Evolutionary conservation across 805 yeast species (phyloP), one percentile per base, ranked within the genome.

Genomic region (Helenozyma rhizophorensis): DNA sequence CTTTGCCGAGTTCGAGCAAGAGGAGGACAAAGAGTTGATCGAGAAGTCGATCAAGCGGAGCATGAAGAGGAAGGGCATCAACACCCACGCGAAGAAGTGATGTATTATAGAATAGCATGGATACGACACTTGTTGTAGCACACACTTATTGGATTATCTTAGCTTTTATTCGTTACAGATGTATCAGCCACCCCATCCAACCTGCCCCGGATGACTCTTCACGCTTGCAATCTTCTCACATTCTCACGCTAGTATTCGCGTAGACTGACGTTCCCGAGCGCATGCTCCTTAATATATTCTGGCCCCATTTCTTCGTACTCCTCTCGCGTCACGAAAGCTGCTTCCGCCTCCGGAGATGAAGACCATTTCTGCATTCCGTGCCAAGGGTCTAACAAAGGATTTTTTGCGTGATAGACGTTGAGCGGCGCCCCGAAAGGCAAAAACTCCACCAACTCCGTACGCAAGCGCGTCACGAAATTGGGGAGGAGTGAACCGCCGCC

Each of bases 241-340:
- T 8, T 19, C 21, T 26, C 19, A 34, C 30, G 14, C 22, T 30
- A 30, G 28, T 37, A 25, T 25, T 41, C 47, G 12, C 44, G 46
- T 14, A 65, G 54, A 38, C 62, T 53, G 15, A 60, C 65, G 54
- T 85, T 84, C 2, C 97, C 95, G 45, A 84, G 58, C 9, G 77
- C 76, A 56, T 90, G 95, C 51, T 87, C 96, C 50, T 83, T 85
- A 29, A 89, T 77, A 53, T 88, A 90, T 34, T 86, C 96, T 0
- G 85, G 68, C 0, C 98, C 99, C 68, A 73, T 76, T 56, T 93
- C 98, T 27, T 80, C 82, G 51, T 87, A 93, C 42, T 89, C 95
- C 34, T 70, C 59, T 43, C 70, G 75, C 0, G 93, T 72, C 15
- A 90, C 65, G 37, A 70, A 76, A 8, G 75, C 62, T 2, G 60